phyloP scores from a whole-genome alignment of 176 grass and related monocot species.

The Urochloa ruziziensis region DNA sequence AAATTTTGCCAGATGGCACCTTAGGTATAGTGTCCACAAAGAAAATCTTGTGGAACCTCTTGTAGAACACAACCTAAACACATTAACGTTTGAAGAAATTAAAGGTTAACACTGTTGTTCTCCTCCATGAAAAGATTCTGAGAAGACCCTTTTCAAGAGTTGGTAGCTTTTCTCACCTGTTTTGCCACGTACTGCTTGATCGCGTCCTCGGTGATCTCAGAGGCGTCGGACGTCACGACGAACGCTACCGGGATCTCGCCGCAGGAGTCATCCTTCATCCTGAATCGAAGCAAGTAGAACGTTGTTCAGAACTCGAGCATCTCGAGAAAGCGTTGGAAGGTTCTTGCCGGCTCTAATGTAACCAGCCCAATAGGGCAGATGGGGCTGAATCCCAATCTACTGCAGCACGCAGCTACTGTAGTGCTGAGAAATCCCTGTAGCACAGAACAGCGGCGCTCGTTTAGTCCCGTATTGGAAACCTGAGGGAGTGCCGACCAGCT shows the following conservation, averaged over 20 bases:
- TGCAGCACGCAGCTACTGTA: too few species aligned
- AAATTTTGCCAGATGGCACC: constrained; percentile 79
- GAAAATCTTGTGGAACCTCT: constrained; percentile 74
- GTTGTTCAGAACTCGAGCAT: constrained; percentile 20
- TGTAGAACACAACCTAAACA: constrained; percentile 88
- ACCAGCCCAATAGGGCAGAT: too few species aligned
- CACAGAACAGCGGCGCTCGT: too few species aligned
- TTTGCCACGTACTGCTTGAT: constrained; percentile 82
- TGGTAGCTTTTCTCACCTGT: constrained; percentile 42
- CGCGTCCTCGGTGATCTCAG: constrained; percentile 62
- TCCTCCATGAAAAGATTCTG: not conserved
- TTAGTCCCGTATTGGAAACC: too few species aligned
- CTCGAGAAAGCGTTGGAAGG: too few species aligned
- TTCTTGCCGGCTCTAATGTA: too few species aligned
- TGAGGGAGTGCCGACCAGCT: too few species aligned
- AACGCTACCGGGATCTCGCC: constrained; percentile 83
- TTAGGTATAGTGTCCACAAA: constrained; percentile 72
- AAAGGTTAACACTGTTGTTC: not conserved
- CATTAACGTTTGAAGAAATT: not conserved
- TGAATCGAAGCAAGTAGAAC: not conserved
- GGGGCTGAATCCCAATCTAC: too few species aligned
- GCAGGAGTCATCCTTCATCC: constrained; percentile 71
- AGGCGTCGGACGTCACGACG: constrained; percentile 39
- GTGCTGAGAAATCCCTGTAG: too few species aligned
- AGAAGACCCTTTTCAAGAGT: not conserved